These are phyloP conservation scores for Cryptosporidium sp. DNA, from an alignment of 169 alveolate genomes.

Conservation along the genomic window DNA sequence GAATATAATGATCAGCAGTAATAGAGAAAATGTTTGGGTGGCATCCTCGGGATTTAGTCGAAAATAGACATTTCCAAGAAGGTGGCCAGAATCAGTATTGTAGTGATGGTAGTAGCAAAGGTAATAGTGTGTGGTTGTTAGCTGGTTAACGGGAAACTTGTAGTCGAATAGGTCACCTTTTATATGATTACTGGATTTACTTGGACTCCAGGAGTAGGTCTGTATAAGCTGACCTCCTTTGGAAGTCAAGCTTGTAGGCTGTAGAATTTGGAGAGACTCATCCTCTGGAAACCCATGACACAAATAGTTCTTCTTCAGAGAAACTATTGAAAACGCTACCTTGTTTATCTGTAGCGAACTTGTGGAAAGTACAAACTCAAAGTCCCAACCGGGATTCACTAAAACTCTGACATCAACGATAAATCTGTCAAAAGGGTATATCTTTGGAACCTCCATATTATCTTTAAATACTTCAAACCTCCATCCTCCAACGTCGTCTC, in stretches of 20 bases:
- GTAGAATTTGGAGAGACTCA: constrained; percentile 23
- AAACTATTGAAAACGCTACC: constrained; percentile 19
- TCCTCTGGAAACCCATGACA: constrained; percentile 71
- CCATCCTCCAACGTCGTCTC: constrained; percentile 46
- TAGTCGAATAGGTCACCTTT: neutral
- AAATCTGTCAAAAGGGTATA: constrained; percentile 44
- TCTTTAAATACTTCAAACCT: constrained; percentile 7
- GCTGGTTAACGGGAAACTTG: constrained; percentile 37
- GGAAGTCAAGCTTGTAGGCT: neutral
- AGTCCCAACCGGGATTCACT: constrained; percentile 66
- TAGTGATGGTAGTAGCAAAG: constrained; percentile 56
- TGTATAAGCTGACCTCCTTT: neutral
- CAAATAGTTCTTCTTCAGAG: constrained; percentile 36
- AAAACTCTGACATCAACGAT: constrained; percentile 49
- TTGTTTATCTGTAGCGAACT: neutral
- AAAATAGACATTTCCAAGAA: constrained; percentile 55
- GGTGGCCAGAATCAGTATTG: constrained; percentile 26
- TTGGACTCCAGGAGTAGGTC: constrained; percentile 13
- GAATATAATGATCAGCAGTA: neutral
- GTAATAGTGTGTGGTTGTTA: constrained; percentile 53
- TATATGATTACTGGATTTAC: neutral
- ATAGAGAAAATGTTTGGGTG: constrained; percentile 22
- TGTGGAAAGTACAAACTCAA: constrained; percentile 25
- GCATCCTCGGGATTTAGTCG: constrained; percentile 62
- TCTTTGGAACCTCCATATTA: constrained; percentile 12